A percentile compares a stretch with the other conserved stretches of the same genome.
Conservation (phyloP, 179 eudicot genomes). For the Beta lomatogona region DNA sequence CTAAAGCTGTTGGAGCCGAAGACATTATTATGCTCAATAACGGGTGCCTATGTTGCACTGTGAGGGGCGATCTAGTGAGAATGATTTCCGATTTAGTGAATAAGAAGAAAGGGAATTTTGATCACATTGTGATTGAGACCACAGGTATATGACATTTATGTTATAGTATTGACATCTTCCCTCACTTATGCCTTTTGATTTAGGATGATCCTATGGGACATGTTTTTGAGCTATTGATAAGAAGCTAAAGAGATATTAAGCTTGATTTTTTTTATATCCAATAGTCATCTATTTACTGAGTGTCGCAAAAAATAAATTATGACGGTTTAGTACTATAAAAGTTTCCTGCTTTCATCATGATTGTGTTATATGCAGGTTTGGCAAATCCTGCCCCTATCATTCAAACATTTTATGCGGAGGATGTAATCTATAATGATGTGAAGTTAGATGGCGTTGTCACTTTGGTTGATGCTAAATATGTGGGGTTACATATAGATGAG, state of each 20-base stretch:
- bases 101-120: slow-evolving; percentile 84
- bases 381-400: slow-evolving; percentile 99
- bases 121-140: slow-evolving; percentile 96
- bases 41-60: slow-evolving; percentile 98
- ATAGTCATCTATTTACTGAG: neutral
- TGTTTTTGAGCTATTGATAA: neutral
- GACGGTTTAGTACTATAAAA: neutral
- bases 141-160: slow-evolving; percentile 52
- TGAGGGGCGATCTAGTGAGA: slow-evolving; percentile 97
- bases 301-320: neutral
- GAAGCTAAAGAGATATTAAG: neutral
- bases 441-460: slow-evolving; percentile 97
- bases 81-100: slow-evolving; percentile 87
- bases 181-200: neutral
- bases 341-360: neutral
- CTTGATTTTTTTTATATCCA: neutral
- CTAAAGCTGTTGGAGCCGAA: slow-evolving; percentile 85
- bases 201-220: too few species aligned
- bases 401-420: slow-evolving; percentile 99
- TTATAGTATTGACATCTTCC: neutral
- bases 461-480: slow-evolving; percentile 93
- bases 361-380: slow-evolving; percentile 51
- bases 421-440: slow-evolving; percentile 74
- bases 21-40: slow-evolving; percentile 97
- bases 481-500: slow-evolving; percentile 73